Conservation (phyloP, 2,329 filamentous ascomycete genomes). For the Diaporthe vexans region DNA sequence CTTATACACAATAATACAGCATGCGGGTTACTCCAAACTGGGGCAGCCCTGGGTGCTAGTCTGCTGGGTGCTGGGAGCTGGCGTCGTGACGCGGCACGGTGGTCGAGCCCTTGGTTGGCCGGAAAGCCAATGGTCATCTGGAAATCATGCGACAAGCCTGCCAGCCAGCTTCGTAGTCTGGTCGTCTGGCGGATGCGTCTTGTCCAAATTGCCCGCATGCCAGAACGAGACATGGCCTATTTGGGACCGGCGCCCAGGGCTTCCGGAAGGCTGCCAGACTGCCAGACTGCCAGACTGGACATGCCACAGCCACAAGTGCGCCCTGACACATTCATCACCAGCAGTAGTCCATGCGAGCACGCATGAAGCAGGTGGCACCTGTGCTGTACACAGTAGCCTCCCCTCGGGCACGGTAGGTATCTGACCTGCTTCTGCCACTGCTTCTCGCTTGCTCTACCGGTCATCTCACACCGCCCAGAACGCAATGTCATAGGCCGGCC, state of each 20-base stretch:
- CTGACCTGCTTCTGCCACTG: background rate
- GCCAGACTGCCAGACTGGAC: background rate
- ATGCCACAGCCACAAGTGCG: conserved; percentile 15
- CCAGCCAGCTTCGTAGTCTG: conserved; percentile 6
- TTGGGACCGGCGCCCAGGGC: conserved; percentile 6
- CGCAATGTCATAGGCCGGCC: conserved; percentile 23
- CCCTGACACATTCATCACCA: conserved; percentile 21
- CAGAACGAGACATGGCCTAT: conserved; percentile 20
- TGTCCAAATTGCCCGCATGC: conserved; percentile 27
- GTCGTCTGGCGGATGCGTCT: background rate
- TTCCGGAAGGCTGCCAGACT: conserved; percentile 30
- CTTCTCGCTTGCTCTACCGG: conserved; percentile 4
- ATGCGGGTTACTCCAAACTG: background rate
- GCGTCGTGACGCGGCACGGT: conserved; percentile 15
- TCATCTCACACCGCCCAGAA: conserved; percentile 23
- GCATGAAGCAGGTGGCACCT: conserved; percentile 6
- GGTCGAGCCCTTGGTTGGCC: conserved; percentile 27
- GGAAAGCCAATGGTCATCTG: conserved; percentile 31
- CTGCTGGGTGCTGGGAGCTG: background rate
- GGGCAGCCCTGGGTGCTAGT: background rate
- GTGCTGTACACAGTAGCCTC: background rate
- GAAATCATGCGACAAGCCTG: conserved; percentile 39
- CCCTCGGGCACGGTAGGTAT: background rate
- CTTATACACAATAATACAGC: background rate
- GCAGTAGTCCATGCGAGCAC: conserved; percentile 16